These are phyloP conservation scores for Phallus indusiatus DNA, from an alignment of 768 basidiomycete genomes.

Conservation along the genomic window DNA sequence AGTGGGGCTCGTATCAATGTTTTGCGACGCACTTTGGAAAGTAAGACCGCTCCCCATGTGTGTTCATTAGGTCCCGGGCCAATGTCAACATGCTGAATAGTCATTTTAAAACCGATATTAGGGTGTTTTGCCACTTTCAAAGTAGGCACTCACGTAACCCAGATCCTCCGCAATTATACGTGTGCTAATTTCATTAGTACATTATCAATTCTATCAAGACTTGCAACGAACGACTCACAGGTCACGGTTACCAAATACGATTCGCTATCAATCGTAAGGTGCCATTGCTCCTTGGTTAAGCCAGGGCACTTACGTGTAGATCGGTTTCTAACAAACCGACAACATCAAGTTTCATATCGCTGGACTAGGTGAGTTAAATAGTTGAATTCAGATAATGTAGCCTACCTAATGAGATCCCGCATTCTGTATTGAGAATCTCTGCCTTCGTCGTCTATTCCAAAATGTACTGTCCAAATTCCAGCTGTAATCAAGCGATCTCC, in stretches of 20 bases:
- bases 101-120: not conserved
- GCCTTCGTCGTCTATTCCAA: conserved; percentile 70
- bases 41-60: conserved; percentile 79
- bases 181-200: conserved; percentile 38
- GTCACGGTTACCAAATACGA: conserved; percentile 79
- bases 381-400: not conserved
- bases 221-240: conserved; percentile 51
- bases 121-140: not conserved
- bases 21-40: conserved; percentile 53
- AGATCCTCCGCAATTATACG: conserved; percentile 67
- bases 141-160: conserved; percentile 53
- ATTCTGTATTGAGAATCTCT: conserved; percentile 65
- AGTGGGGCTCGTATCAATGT: not conserved
- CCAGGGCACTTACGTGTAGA: conserved; percentile 50
- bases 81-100: conserved; percentile 66
- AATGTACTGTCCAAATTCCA: conserved; percentile 90
- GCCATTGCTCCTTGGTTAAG: not conserved
- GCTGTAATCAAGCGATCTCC: conserved; percentile 63
- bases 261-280: conserved; percentile 33
- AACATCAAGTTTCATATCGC: conserved; percentile 80
- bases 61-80: conserved; percentile 84
- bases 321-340: conserved; percentile 84
- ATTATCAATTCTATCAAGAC: conserved; percentile 8
- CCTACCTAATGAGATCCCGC: conserved; percentile 36
- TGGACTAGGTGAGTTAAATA: conserved; percentile 14